Base-by-base conservation (phyloP, 305 asterid genomes). In the Andrographis paniculata region DNA sequence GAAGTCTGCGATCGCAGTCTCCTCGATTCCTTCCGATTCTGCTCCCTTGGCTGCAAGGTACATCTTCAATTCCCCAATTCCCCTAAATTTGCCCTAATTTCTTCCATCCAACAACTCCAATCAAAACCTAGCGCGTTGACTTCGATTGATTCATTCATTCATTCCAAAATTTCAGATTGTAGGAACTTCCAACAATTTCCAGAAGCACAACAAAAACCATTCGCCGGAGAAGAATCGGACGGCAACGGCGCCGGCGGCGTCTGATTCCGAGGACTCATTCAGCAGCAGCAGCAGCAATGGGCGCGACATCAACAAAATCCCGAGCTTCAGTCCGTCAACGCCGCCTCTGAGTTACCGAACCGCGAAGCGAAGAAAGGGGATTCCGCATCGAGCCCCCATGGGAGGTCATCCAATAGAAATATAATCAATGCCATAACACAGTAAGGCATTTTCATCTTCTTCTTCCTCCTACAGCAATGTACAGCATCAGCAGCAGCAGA, bases 11-110 rank as follows among this genome's bases (percentile, higher is more conserved):
- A 84, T 43, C 76, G 97, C 18, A 81, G 84, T 78, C 93, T 88
- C 14, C 93, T 84, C 52, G 97, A 88, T 45, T 77, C 94, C 49
- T 88, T 84, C 79, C 50, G 73, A 23, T 88, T 84, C 67, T 88
- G 97, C 61, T 88, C 97, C 21, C 94, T 88, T 19, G 95, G 95
- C 6, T 88, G 97, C 77, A 88, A 88, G 95, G 97, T 88, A 63
- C 2, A 11, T 17, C 16, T 11, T 18, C 53, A 42, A 5, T 20
- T 18, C 11, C 15, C 21, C 1, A 33, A 31, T 52, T 33, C 9
- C 33, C 33, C 33, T 27, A 27, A 6, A 10, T 5, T 27, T 27
- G 4, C 38, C n/a, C 12, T 7, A 33, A 33, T 7, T 33, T 33
- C 38, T 11, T 13, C 38, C 12, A 2, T 13, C 2, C 12, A 6